Evolutionary conservation across 306 rosid species (phyloP), one percentile per base, ranked within the genome.

Genomic region (Gastrolobium villosum): DNA sequence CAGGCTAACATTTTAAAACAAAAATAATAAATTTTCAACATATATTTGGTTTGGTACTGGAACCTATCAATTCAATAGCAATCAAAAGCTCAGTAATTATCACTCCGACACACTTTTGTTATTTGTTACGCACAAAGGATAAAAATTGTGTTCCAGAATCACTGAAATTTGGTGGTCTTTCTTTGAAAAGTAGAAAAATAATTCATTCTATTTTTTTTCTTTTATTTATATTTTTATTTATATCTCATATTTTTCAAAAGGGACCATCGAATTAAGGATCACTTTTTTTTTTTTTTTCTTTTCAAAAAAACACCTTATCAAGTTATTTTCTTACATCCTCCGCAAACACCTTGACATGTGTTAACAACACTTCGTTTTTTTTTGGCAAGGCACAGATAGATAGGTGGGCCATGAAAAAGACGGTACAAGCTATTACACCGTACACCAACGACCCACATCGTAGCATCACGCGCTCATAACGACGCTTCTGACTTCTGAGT

Each of bases 291-390:
- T 20, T 20, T 20, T 20, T 20, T 20, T 20, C 26, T 20, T 20
- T 20, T 1, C 26, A 3, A 34, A 6, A 44, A 60, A 5, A 0
- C 48, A 48, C 62, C 39, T 14, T 37, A 37, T 50, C 64, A 35
- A 39, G 28, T 15, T 43, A 15, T 20, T 10, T 31, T 1, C 67
- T 9, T 59, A 2, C 39, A 3, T 20, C 74, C 32, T 26, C 70
- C 75, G 70, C 80, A 1, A 45, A 14, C 45, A 34, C 10, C 37
- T 36, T 13, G 55, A 48, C 84, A 80, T 43, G 84, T 74, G 76
- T 81, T 5, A 65, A 1, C 36, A 5, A 45, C 64, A 34, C 75
- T 43, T 53, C 11, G 31, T 65, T 60, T 78, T 57, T 61, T 15
- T 65, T 43, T 10, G 28, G 28, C 59, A 68, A 50, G 52, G 31